Conservation (phyloP, 2,329 filamentous ascomycete species). For the Aspergillus sp. region DNA sequence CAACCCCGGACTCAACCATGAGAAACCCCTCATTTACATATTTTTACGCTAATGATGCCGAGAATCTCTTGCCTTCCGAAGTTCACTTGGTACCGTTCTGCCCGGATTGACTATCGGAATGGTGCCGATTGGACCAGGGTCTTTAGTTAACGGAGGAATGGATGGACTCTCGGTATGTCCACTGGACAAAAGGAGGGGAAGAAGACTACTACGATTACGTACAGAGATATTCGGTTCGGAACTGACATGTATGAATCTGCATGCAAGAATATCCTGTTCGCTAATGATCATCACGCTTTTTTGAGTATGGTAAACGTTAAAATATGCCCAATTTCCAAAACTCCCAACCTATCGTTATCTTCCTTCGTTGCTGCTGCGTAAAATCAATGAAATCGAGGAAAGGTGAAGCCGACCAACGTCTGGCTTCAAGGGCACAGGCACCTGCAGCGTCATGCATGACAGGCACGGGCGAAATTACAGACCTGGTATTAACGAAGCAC, state of each 20-base stretch:
- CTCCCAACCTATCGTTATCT: not conserved
- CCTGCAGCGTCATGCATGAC: not conserved
- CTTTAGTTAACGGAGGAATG: not conserved
- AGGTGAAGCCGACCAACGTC: not conserved
- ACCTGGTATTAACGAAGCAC: no score
- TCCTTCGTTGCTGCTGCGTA: not conserved
- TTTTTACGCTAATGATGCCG: no score
- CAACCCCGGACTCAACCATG: no score
- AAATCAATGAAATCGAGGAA: not conserved
- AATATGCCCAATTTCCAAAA: not conserved
- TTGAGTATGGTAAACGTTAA: not conserved
- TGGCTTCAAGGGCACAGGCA: not conserved
- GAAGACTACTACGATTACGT: not conserved
- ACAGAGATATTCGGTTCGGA: not conserved
- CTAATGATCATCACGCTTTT: not conserved
- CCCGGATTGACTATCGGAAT: not conserved
- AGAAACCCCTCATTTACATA: no score
- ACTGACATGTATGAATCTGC: not conserved
- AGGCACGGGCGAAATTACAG: no score
- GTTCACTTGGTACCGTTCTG: no score
- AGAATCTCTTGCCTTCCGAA: no score
- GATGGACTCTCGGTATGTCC: not conserved
- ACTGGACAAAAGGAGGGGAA: not conserved
- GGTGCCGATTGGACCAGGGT: not conserved
- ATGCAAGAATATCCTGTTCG: not conserved